These are phyloP conservation scores for Spergularia marina DNA, from an alignment of 148 eudicot genomes.

Conservation along the genomic window DNA sequence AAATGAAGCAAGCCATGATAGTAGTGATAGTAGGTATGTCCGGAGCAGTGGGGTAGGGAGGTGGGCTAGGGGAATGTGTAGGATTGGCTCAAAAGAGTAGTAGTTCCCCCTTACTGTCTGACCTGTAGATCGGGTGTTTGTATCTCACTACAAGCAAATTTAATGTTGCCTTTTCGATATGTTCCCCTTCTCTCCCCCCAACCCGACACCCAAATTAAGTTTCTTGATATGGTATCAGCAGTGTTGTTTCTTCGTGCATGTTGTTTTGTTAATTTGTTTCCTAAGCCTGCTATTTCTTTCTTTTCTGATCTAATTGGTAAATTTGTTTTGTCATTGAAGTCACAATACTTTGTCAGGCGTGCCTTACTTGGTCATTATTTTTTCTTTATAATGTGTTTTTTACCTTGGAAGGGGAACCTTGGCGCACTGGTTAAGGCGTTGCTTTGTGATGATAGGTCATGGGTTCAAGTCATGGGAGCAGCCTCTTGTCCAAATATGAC, in stretches of 20 bases:
- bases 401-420: neutral
- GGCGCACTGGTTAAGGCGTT: no score
- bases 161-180: neutral
- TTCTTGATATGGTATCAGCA: no score
- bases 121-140: neutral
- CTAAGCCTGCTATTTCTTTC: no score
- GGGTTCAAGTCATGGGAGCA: no score
- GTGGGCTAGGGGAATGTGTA: neutral
- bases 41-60: neutral
- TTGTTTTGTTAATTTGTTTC: neutral
- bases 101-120: conserved; percentile 3
- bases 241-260: neutral
- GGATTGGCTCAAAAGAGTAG: neutral
- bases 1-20: neutral
- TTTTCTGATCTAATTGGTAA: no score
- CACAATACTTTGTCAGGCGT: neutral
- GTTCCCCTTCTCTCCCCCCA: no score
- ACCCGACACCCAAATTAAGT: no score
- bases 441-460: no score
- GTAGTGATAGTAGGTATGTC: neutral
- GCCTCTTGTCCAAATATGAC: no score
- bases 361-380: neutral
- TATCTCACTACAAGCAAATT: neutral
- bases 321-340: neutral
- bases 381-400: neutral